Evolutionary conservation across 192 early-diverging fungal species (phyloP), one percentile per base, ranked within the genome.

Genomic region (Linnemannia hyalina): DNA sequence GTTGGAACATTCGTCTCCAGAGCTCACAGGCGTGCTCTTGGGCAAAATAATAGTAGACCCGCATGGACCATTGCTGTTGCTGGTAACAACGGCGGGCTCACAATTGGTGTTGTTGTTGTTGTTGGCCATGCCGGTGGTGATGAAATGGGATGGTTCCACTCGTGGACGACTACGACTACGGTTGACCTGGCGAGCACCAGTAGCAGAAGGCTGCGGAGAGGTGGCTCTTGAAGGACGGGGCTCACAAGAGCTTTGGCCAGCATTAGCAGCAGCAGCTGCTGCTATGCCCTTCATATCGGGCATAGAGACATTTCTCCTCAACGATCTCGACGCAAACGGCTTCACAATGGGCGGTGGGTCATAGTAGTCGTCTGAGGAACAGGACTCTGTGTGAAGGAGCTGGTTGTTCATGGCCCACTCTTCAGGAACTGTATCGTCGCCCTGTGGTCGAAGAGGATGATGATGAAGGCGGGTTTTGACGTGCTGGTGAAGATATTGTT

Each of bases 341-440:
- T 77, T 29, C 2, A 44, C 42, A 26, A 65, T 26, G 0, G 76
- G 8, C 60, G 49, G 32, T 29, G 29, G 35, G 7, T 75, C 49
- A 3, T 57, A 26, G 40, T 57, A 70, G 6, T 75, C 73, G 40
- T 42, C 70, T 9, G 42, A 40, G 18, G 29, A 44, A 40, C 38
- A 65, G 70, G 54, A 40, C 10, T 70, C 54, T 42, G 81, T 68
- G 29, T 73, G 72, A 23, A 82, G 60, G 10, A 63, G 20, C 15
- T 74, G 70, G 38, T 72, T 73, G 42, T 82, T 77, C n/a, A 68
- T 18, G 1, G 44, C 35, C 81, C 81, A 82, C 18, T 82, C 81
- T 3, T 41, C 76, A 26, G 81, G 38, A 5, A 74, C 40, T 6
- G 72, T 60, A 22, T 74, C 76, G 32, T 73, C 29, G 11, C 7